These are phyloP conservation scores for Chrysochromulina parva DNA, from an alignment of 78 protist species.

Conservation along the genomic window DNA sequence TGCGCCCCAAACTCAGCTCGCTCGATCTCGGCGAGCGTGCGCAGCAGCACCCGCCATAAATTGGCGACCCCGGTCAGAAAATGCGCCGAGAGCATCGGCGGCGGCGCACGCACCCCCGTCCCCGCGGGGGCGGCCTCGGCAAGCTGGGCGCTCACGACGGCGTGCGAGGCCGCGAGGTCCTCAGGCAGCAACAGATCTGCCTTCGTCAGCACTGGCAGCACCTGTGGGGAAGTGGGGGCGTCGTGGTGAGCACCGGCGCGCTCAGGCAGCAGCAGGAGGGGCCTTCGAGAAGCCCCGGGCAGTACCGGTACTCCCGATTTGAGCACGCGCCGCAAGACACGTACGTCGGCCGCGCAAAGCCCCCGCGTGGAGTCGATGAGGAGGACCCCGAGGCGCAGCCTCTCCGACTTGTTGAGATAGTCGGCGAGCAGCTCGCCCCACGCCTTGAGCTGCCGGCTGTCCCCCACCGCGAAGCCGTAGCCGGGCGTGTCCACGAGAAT, in stretches of 20 bases:
- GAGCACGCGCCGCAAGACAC: neutral
- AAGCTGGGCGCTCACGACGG: neutral
- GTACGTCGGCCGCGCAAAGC: neutral
- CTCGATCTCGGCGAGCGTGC: neutral
- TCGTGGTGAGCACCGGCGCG: no score
- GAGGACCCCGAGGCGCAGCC: neutral
- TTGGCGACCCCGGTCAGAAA: neutral
- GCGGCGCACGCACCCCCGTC: neutral
- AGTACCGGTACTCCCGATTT: no score
- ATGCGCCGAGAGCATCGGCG: neutral
- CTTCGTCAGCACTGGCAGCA: neutral
- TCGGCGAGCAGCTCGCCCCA: neutral
- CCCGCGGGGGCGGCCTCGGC: neutral
- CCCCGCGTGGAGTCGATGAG: conserved; percentile 6
- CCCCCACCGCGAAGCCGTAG: neutral
- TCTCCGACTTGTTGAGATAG: neutral
- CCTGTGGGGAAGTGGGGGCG: neutral
- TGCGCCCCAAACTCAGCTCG: no score
- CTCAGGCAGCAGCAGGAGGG: no score
- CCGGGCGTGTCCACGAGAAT: conserved; percentile 23
- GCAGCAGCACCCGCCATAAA: neutral
- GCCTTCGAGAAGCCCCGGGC: neutral
- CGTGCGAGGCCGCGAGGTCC: neutral
- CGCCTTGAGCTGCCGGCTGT: neutral
- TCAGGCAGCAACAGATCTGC: neutral